These are phyloP conservation scores for Tephrocybe sp. DNA, from an alignment of 768 basidiomycete genomes.

Conservation along the genomic window DNA sequence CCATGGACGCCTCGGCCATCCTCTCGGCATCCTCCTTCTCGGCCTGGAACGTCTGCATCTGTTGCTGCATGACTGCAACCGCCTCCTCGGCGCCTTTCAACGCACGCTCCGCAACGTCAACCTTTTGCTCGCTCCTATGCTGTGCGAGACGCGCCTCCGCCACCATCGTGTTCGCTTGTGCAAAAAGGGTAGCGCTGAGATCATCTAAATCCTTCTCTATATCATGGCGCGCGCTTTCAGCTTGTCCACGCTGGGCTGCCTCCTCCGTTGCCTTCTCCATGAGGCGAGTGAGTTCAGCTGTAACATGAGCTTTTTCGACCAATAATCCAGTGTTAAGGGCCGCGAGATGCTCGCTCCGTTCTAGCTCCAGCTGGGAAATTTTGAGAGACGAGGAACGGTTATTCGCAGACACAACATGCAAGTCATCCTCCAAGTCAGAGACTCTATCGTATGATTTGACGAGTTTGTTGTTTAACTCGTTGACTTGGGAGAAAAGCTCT, in stretches of 20 bases:
- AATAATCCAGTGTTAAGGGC: constrained; percentile 88
- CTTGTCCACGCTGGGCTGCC: constrained; percentile 86
- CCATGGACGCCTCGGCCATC: constrained; percentile 45
- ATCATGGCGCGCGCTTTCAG: constrained; percentile 73
- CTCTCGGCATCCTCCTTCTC: constrained; percentile 65
- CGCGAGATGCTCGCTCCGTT: constrained; percentile 83
- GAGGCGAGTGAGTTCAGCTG: constrained; percentile 84
- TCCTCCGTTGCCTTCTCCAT: constrained; percentile 97
- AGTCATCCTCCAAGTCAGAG: constrained; percentile 88
- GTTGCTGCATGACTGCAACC: constrained; percentile 77
- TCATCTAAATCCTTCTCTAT: constrained; percentile 97
- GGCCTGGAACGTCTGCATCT: constrained; percentile 72
- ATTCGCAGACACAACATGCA: constrained; percentile 64
- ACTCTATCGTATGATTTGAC: constrained; percentile 90
- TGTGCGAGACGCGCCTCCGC: constrained; percentile 80
- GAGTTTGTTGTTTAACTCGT: constrained; percentile 88
- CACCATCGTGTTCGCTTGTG: constrained; percentile 97
- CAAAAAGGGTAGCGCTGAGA: constrained; percentile 86
- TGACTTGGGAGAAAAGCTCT: constrained; percentile 87
- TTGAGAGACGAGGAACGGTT: constrained; percentile 60
- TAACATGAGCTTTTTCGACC: constrained; percentile 90
- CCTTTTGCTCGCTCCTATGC: constrained; percentile 66
- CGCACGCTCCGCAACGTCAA: constrained; percentile 72
- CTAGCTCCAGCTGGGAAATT: constrained; percentile 78
- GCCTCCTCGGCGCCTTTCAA: constrained; percentile 84